Conservation (phyloP, 495 filamentous ascomycete species). For the Podospora australis region DNA sequence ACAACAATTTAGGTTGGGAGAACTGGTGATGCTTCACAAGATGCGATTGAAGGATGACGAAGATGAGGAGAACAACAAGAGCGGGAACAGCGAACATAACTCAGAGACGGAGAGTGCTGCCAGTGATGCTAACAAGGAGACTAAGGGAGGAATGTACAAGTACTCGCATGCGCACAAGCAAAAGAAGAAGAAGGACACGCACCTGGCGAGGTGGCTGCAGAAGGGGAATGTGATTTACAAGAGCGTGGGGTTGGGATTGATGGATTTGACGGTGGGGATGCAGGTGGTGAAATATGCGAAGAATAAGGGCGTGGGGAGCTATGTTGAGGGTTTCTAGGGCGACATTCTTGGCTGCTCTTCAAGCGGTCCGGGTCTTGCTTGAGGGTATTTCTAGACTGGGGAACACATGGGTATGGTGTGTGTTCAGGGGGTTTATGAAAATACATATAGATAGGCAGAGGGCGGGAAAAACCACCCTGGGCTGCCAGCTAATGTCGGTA, state of each 20-base stretch:
- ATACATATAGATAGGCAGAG: no score
- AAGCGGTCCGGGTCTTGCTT: no score
- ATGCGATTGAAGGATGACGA: not conserved
- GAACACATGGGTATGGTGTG: no score
- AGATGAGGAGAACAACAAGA: conserved; percentile 14
- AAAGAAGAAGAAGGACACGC: conserved; percentile 42
- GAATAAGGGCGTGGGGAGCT: conserved; percentile 65
- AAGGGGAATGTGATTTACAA: conserved; percentile 85
- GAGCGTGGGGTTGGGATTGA: conserved; percentile 70
- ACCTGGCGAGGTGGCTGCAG: conserved; percentile 63
- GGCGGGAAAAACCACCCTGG: no score
- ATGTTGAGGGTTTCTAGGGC: conserved; percentile 60
- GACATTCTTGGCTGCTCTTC: no score
- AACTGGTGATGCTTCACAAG: conserved; percentile 64
- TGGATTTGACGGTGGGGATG: conserved; percentile 72
- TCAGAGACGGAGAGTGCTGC: not conserved
- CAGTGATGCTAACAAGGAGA: not conserved
- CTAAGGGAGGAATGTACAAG: not conserved
- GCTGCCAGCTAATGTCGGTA: no score
- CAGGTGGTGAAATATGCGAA: conserved; percentile 69
- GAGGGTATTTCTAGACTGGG: no score
- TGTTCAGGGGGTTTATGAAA: no score
- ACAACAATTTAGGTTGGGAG: conserved; percentile 47
- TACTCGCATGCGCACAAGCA: conserved; percentile 11
- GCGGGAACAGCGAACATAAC: conserved; percentile 5